Evolutionary conservation across 2,329 filamentous ascomycete species (phyloP).

Genomic region (Rutstroemia sydowiana): DNA sequence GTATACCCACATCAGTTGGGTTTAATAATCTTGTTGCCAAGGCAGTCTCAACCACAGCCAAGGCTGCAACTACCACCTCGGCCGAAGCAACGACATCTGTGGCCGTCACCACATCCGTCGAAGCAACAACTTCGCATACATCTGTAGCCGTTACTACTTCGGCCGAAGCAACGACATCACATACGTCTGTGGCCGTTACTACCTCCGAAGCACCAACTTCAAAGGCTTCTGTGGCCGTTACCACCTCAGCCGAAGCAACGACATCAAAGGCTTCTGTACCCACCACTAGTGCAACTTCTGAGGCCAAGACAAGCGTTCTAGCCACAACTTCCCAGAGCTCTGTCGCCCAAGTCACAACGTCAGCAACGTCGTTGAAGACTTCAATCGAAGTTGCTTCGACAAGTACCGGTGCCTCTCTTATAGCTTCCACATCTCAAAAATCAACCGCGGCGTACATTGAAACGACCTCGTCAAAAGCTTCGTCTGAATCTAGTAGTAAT

Average conservation of each 20-base stretch:
- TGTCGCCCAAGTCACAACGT: neutral
- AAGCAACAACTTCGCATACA: too few relatives aligned
- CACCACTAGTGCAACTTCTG: neutral
- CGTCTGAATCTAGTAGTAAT: too few relatives aligned
- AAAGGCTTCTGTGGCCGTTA: neutral
- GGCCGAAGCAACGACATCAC: too few relatives aligned
- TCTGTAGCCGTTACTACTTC: too few relatives aligned
- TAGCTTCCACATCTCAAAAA: neutral
- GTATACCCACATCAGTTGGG: neutral
- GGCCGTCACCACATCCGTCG: too few relatives aligned
- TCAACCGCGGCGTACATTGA: neutral
- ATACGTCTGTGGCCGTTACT: too few relatives aligned
- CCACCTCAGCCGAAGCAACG: neutral
- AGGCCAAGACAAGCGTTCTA: neutral
- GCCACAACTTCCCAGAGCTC: neutral
- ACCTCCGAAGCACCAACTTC: too few relatives aligned
- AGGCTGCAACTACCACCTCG: neutral
- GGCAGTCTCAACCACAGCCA: neutral
- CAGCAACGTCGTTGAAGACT: neutral
- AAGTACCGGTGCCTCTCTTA: neutral
- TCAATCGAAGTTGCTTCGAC: neutral
- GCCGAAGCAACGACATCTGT: neutral
- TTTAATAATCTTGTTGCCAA: neutral
- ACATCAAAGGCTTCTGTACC: neutral
- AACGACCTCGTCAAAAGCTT: neutral